Evolutionary conservation across 2,329 filamentous ascomycete genomes (phyloP).

Genomic region (Botrytis byssoidea): DNA sequence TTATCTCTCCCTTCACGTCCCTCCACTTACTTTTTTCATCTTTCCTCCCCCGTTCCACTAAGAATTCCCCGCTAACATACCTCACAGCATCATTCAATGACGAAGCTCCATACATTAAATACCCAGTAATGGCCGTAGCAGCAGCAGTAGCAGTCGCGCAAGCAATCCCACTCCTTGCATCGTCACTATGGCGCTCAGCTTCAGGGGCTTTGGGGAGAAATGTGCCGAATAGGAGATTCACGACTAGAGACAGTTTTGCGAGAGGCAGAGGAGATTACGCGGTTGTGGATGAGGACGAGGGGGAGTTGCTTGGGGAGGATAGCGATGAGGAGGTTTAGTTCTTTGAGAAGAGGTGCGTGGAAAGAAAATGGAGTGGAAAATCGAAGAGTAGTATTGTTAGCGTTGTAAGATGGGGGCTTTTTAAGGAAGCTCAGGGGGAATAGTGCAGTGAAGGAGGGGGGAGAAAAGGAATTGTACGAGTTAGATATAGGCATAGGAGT

Average conservation of each 20-base stretch:
- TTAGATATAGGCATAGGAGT: neutral
- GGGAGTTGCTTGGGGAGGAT: constrained; percentile 88
- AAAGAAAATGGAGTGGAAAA: neutral
- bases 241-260: constrained; percentile 85
- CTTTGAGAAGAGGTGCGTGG: neutral
- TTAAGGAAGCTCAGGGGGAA: neutral
- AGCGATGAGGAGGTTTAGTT: constrained; percentile 78
- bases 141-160: constrained; percentile 59
- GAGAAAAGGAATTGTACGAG: neutral
- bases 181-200: constrained; percentile 68
- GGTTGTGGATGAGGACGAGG: constrained; percentile 88
- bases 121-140: constrained; percentile 73
- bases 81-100: constrained; percentile 54
- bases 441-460: neutral
- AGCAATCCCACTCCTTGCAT: constrained; percentile 67
- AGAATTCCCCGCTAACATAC: constrained; percentile 26
- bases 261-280: constrained; percentile 84
- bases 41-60: neutral
- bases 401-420: neutral
- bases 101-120: constrained; percentile 75
- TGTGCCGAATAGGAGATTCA: constrained; percentile 58
- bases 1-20: neutral
- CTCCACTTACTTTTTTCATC: neutral
- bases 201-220: constrained; percentile 53
- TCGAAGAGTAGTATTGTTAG: neutral